Evolutionary conservation across 129 eudicot genomes (phyloP).

Genomic region (Heracleum sosnowskyi): DNA sequence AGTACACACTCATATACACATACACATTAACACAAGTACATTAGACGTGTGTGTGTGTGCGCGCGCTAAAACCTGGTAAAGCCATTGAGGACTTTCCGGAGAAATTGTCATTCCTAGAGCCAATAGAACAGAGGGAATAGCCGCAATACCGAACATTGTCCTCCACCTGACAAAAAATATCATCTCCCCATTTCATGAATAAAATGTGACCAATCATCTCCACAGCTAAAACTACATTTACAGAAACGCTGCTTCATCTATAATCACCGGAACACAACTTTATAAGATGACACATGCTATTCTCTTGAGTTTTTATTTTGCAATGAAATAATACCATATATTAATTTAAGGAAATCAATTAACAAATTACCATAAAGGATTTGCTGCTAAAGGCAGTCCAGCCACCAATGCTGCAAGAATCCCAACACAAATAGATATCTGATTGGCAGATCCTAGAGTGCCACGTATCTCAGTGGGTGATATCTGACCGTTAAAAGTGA

Average conservation of each 20-base stretch:
- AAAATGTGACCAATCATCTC: too few species aligned
- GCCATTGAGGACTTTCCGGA: slow-evolving; percentile 99
- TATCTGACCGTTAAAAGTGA: slow-evolving; percentile 39
- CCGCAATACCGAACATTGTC: slow-evolving; percentile 85
- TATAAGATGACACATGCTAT: slow-evolving; percentile 3
- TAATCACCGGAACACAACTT: neutral
- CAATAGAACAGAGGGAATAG: slow-evolving; percentile 68
- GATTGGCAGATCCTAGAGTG: slow-evolving; percentile 92
- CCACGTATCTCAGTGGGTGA: slow-evolving; percentile 98
- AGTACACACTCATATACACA: neutral
- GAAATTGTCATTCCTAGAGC: slow-evolving; percentile 89
- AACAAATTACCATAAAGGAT: slow-evolving; percentile 55
- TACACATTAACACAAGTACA: neutral
- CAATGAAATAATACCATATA: neutral
- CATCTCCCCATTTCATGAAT: too few species aligned
- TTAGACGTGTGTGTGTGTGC: neutral
- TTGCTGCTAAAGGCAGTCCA: slow-evolving; percentile 83
- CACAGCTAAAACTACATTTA: neutral
- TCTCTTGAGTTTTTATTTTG: neutral
- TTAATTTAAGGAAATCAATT: neutral
- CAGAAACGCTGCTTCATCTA: neutral
- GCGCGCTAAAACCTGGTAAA: slow-evolving; percentile 18
- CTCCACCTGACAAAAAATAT: slow-evolving; percentile 83
- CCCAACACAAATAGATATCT: slow-evolving; percentile 82
- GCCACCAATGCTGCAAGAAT: slow-evolving; percentile 89